Conservation (phyloP, 306 rosid genomes). For the Acacia melanoxylon region DNA sequence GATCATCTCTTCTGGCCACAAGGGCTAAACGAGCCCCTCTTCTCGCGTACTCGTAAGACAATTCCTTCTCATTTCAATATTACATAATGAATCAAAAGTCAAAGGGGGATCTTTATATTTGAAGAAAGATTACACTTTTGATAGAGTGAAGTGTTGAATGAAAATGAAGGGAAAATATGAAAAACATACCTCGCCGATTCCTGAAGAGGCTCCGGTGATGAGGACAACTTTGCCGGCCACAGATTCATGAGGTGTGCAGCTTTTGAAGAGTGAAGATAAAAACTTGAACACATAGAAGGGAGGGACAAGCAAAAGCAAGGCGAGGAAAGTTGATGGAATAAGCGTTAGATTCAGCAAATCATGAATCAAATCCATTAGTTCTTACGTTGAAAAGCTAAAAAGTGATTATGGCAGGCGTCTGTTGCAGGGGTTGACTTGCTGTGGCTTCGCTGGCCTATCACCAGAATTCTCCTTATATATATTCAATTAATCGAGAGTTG, state of each 20-base stretch:
- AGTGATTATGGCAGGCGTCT: not conserved
- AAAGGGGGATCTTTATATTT: not conserved
- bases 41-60: not conserved
- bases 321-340: not conserved
- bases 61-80: not conserved
- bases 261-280: not conserved
- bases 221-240: not conserved
- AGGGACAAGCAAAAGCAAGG: not conserved
- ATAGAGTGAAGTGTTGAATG: not conserved
- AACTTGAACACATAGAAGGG: not conserved
- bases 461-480: too few species aligned
- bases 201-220: not conserved
- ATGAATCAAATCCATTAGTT: not conserved
- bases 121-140: not conserved
- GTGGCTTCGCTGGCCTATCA: too few species aligned
- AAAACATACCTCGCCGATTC: not conserved
- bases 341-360: not conserved
- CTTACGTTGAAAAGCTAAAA: not conserved
- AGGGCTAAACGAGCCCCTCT: conserved; percentile 15
- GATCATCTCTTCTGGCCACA: conserved; percentile 10
- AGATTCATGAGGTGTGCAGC: not conserved
- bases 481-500: too few species aligned
- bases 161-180: not conserved
- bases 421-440: too few species aligned
- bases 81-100: not conserved